Conservation (phyloP, 1,284 basidiomycete genomes). For the Sporisorium iseilematis-ciliati region DNA sequence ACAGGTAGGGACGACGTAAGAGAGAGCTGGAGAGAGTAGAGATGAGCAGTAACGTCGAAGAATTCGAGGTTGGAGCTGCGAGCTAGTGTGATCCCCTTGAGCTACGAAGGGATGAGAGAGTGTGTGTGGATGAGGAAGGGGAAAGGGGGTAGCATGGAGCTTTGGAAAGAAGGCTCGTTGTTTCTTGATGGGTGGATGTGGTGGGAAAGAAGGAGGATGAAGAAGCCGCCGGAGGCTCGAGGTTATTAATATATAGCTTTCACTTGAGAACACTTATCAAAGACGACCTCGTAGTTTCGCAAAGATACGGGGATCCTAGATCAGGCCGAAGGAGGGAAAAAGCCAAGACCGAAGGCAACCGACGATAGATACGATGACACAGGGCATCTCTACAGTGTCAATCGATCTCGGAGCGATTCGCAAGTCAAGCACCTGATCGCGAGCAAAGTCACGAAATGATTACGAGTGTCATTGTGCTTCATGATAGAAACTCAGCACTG, state of each 20-base stretch:
- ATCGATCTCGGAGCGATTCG: no score
- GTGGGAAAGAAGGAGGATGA: slow-evolving; percentile 25
- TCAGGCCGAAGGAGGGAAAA: slow-evolving; percentile 10
- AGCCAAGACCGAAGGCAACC: slow-evolving; percentile 41
- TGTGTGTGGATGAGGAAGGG: not conserved
- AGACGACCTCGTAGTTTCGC: not conserved
- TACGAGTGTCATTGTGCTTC: not conserved
- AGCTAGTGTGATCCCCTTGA: not conserved
- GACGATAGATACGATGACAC: slow-evolving; percentile 5
- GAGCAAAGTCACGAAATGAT: slow-evolving; percentile 16
- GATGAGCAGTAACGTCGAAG: not conserved
- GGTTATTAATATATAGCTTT: slow-evolving; percentile 45
- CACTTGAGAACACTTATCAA: slow-evolving; percentile 1
- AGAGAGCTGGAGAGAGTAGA: not conserved
- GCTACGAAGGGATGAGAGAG: not conserved
- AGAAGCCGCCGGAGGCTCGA: slow-evolving; percentile 44
- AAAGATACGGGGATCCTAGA: slow-evolving; percentile 5
- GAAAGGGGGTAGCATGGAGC: not conserved
- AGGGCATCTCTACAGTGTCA: slow-evolving; percentile 15
- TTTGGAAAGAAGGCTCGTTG: slow-evolving; percentile 4
- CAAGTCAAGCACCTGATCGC: slow-evolving; percentile 15
- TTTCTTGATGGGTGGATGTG: slow-evolving; percentile 6
- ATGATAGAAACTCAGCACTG: slow-evolving; percentile 1
- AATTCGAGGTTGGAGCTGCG: not conserved
- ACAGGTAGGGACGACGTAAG: slow-evolving; percentile 38